A percentile compares a stretch with the other conserved stretches of the same genome.
These are phyloP conservation scores for Kregervanrija delftensis DNA, from an alignment of 805 yeast species.

Conservation along the genomic window DNA sequence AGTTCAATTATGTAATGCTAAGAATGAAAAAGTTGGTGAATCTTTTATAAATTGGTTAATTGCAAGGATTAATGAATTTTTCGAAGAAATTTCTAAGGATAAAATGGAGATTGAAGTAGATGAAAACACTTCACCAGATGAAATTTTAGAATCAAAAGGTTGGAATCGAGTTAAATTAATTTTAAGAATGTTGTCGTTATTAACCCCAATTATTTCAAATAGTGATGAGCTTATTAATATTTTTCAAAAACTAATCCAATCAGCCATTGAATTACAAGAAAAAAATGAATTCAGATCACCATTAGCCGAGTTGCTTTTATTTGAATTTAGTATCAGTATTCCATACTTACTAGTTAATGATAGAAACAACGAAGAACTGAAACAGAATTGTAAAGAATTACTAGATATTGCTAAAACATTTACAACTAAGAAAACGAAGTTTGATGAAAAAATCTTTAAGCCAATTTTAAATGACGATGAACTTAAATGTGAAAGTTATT, in stretches of 20 bases:
- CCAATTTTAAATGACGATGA: conserved; percentile 29
- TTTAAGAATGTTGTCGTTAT: conserved; percentile 60
- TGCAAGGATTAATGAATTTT: conserved; percentile 48
- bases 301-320: conserved; percentile 62
- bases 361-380: conserved; percentile 23
- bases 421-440: conserved; percentile 5
- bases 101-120: conserved; percentile 7
- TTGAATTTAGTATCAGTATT: conserved; percentile 51
- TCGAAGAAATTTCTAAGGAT: conserved; percentile 21
- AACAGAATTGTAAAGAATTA: conserved; percentile 34
- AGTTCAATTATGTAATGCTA: conserved; percentile 57
- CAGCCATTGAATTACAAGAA: conserved; percentile 51
- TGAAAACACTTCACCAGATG: conserved; percentile 12
- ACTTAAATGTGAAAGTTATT: conserved; percentile 1
- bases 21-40: conserved; percentile 59
- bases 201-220: conserved; percentile 53
- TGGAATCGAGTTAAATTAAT: conserved; percentile 69
- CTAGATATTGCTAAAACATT: conserved; percentile 34
- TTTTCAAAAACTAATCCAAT: conserved; percentile 44
- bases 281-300: conserved; percentile 38
- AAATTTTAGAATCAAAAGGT: conserved; percentile 37
- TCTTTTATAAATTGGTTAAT: conserved; percentile 65
- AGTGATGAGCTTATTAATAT: conserved; percentile 31
- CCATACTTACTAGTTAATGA: conserved; percentile 42
- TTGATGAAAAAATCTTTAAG: conserved; percentile 14